Evolutionary conservation across 2,329 filamentous ascomycete genomes (phyloP).

Genomic region (Helotiales sp.): DNA sequence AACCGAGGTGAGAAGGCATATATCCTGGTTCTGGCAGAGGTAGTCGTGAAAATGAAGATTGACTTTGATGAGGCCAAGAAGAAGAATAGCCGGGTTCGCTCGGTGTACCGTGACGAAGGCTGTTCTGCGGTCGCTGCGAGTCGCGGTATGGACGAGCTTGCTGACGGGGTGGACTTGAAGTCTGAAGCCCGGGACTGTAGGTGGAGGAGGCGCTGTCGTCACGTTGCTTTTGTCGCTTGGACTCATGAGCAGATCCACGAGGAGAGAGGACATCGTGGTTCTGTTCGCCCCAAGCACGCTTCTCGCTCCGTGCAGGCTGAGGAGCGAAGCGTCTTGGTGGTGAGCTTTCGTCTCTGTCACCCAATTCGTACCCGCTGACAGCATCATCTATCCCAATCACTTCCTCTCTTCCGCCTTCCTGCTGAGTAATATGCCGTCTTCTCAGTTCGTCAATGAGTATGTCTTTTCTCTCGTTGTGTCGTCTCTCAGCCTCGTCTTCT

Average conservation of each 20-base stretch:
- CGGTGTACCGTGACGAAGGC: background rate
- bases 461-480: background rate
- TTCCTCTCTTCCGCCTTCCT: background rate
- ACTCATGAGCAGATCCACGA: background rate
- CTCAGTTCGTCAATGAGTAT: background rate
- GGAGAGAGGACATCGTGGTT: background rate
- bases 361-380: no score
- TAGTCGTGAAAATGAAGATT: background rate
- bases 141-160: background rate
- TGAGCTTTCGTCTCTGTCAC: background rate
- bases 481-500: background rate
- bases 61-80: background rate
- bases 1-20: background rate
- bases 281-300: background rate
- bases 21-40: background rate
- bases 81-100: background rate
- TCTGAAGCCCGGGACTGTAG: no score
- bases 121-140: background rate
- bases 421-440: background rate
- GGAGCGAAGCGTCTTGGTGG: background rate
- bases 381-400: background rate
- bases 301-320: background rate
- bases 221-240: background rate
- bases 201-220: no score
- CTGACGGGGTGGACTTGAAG: background rate